Evolutionary conservation across 148 eudicot genomes (phyloP), one percentile per base, ranked within the genome.

Genomic region (Persicaria tinctoria): DNA sequence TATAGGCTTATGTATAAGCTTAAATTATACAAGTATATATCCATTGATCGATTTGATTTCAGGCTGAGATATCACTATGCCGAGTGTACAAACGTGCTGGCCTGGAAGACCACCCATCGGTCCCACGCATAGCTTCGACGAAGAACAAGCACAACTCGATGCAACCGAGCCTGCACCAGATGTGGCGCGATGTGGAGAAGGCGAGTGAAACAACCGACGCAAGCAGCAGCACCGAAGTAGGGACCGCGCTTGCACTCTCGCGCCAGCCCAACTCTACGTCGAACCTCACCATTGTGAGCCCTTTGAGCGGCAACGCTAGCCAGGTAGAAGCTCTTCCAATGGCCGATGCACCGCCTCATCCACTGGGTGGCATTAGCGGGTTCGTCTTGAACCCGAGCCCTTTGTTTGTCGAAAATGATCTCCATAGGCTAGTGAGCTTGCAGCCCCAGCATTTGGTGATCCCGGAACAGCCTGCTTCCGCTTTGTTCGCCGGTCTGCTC

Each of bases 1-100:
- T 23, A 23, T 23, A 23, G 27, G 27, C 27, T 23, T 23, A 23
- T 23, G 27, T 23, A 23, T 23, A 23, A 23, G 27, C 27, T 23
- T 23, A 23, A 23, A 23, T 23, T 23, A 23, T 23, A 23, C 1
- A 23, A 23, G 27, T 23, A 23, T 23, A 23, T 23, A 23, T 23
- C 27, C 27, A 23, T 23, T 23, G 27, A 23, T 23, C 27, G 27
- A 23, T 23, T 23, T 23, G 27, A 23, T 74, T 78, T 70, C 86
- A 94, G 98, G 87, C 88, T 55, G 98, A 94, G 80, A 91, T 91
- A 2, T 91, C 98, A 11, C 84, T 94, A 8, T 94, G 98, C 71
- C 89, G 97, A 7, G 97, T 94, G 71, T 91, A 94, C 82, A 94
- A 94, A 78, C 75, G 98, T 74, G 78, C 97, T 0, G 97, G 98